phyloP scores from a whole-genome alignment of 129 eudicot species.

The Artemisia annua region DNA sequence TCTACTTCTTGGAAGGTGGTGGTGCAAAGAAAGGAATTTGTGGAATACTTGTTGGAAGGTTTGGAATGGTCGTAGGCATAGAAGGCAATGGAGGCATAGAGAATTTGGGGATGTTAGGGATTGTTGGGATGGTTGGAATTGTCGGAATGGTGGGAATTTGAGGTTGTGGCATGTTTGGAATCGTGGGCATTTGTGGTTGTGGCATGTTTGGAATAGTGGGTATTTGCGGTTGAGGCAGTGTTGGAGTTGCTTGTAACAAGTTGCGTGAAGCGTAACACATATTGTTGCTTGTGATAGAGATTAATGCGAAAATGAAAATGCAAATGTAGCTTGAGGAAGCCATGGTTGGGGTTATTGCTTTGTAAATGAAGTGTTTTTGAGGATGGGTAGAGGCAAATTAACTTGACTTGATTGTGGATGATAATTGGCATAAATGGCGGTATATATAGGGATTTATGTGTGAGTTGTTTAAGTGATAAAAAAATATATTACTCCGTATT shows the following conservation, averaged over 20 bases:
- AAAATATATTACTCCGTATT: no score
- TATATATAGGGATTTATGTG: not conserved
- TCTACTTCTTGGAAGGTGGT: conserved; percentile 16
- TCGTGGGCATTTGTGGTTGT: conserved; percentile 31
- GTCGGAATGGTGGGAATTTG: conserved; percentile 21
- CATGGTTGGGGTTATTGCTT: conserved; percentile 5
- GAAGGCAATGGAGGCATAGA: conserved; percentile 32
- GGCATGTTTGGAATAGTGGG: conserved; percentile 26
- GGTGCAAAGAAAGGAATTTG: conserved; percentile 30
- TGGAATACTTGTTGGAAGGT: conserved; percentile 29
- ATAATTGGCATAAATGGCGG: not conserved
- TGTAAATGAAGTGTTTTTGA: not conserved
- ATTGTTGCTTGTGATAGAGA: conserved; percentile 9
- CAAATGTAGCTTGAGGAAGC: conserved; percentile 7
- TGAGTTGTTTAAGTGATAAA: no score
- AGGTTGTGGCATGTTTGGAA: conserved; percentile 19
- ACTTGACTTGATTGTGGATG: not conserved
- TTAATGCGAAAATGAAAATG: conserved; percentile 16
- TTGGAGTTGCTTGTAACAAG: conserved; percentile 21
- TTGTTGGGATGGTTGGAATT: conserved; percentile 23
- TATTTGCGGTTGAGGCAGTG: conserved; percentile 29
- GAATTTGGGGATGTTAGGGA: conserved; percentile 23
- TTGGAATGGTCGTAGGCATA: conserved; percentile 25
- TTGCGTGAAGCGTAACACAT: conserved; percentile 29
- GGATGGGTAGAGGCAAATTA: not conserved